phyloP scores from a whole-genome alignment of 495 filamentous ascomycete species.

The Penicillium waksmanii region DNA sequence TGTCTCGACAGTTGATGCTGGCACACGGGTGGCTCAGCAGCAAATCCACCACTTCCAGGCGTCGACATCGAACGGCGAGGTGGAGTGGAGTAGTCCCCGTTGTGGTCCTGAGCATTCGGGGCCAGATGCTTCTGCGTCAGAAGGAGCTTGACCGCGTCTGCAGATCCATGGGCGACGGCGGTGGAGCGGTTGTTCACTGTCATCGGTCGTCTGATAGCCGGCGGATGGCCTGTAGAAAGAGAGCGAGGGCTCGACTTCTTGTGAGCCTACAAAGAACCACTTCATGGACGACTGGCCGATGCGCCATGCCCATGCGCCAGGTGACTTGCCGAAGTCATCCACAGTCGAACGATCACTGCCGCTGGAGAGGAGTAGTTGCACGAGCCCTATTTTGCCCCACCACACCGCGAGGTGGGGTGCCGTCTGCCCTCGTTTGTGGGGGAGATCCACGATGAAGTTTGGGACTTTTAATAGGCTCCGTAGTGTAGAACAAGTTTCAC shows the following conservation, averaged over 20 bases:
- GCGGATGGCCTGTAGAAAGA: slow-evolving; percentile 3
- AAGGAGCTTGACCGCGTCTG: slow-evolving; percentile 10
- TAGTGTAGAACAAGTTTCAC: no score
- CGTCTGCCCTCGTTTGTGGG: no score
- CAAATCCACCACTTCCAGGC: slow-evolving; percentile 12
- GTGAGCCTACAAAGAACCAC: slow-evolving; percentile 4
- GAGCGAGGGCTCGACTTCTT: neutral
- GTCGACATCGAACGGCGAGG: slow-evolving; percentile 13
- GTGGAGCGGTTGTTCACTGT: slow-evolving; percentile 13
- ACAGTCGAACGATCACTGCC: slow-evolving; percentile 9
- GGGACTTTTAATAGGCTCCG: no score
- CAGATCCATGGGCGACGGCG: slow-evolving; percentile 10
- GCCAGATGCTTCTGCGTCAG: slow-evolving; percentile 5
- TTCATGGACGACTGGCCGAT: slow-evolving; percentile 9
- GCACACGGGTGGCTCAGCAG: slow-evolving; percentile 8
- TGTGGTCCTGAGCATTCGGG: slow-evolving; percentile 6
- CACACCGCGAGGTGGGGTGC: no score
- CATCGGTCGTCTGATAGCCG: slow-evolving; percentile 1
- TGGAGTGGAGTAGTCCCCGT: slow-evolving; percentile 16
- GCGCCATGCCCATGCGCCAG: slow-evolving; percentile 5
- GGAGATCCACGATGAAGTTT: no score
- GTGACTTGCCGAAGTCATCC: slow-evolving; percentile 16
- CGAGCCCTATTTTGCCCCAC: no score
- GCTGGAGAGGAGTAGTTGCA: neutral
- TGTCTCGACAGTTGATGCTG: slow-evolving; percentile 11